phyloP scores from a whole-genome alignment of 139 green algal species.

The Chlamydomonas applanata region DNA sequence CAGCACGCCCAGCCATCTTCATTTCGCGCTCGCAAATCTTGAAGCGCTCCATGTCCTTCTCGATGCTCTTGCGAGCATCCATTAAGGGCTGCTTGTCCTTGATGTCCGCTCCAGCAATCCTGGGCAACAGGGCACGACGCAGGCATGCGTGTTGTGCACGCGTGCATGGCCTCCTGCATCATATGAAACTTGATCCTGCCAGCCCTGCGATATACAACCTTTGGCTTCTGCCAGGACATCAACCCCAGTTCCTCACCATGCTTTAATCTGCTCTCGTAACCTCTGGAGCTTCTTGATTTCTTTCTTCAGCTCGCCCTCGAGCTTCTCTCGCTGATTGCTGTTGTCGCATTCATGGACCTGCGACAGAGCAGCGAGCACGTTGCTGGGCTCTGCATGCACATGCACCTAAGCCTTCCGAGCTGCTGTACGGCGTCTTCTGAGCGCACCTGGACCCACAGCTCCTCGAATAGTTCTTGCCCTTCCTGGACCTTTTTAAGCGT shows the following conservation, averaged over 20 bases:
- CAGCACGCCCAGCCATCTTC: slow-evolving; percentile 66
- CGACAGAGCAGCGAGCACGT: neutral
- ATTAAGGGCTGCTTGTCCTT: slow-evolving; percentile 93
- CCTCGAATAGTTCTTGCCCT: slow-evolving; percentile 94
- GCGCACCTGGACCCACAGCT: slow-evolving; percentile 91
- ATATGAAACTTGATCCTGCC: neutral
- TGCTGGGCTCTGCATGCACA: slow-evolving; percentile 7
- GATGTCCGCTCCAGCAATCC: slow-evolving; percentile 84
- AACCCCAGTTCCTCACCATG: slow-evolving; percentile 70
- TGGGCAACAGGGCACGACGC: slow-evolving; percentile 18
- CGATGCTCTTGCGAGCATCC: slow-evolving; percentile 87
- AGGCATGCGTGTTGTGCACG: too few species aligned
- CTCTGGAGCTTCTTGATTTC: slow-evolving; percentile 99
- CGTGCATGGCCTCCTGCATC: too few species aligned
- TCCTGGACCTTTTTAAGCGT: slow-evolving; percentile 95
- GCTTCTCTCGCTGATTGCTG: slow-evolving; percentile 92
- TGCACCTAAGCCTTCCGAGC: neutral
- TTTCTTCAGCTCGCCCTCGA: slow-evolving; percentile 97
- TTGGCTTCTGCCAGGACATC: neutral
- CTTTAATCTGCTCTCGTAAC: slow-evolving; percentile 97
- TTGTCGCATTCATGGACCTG: slow-evolving; percentile 93
- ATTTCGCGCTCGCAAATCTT: slow-evolving; percentile 95
- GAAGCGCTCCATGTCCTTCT: slow-evolving; percentile 97
- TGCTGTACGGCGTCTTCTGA: neutral
- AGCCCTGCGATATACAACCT: neutral